Evolutionary conservation across 768 basidiomycete genomes (phyloP).

Genomic region (Sporobolomyces phaffii): DNA sequence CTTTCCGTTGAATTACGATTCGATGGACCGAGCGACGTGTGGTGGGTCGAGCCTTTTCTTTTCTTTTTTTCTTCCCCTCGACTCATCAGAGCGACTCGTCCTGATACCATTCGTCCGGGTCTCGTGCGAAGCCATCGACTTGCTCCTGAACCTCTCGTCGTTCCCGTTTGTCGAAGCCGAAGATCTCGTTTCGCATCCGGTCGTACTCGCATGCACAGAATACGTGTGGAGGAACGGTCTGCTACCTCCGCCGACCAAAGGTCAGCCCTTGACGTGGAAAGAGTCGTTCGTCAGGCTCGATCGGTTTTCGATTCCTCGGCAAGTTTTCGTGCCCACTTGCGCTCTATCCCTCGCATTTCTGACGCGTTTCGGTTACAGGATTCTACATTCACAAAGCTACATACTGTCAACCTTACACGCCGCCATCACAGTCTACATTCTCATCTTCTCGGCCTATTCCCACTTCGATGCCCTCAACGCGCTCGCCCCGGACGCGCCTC

Average conservation of each 20-base stretch:
- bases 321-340: background rate
- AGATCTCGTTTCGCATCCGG: constrained; percentile 37
- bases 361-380: too few species aligned
- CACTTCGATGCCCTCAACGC: constrained; percentile 38
- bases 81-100: too few species aligned
- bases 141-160: constrained; percentile 36
- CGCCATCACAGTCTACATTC: constrained; percentile 36
- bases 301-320: constrained; percentile 37
- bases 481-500: constrained; percentile 22
- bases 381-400: constrained; percentile 32
- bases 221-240: constrained; percentile 39
- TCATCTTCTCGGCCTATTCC: constrained; percentile 37
- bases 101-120: too few species aligned
- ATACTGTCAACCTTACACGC: constrained; percentile 34
- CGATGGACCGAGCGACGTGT: constrained; percentile 38
- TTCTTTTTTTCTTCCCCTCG: too few species aligned
- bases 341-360: background rate
- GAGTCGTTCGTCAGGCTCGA: constrained; percentile 31
- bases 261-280: constrained; percentile 16
- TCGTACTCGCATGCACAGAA: constrained; percentile 38
- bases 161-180: constrained; percentile 36
- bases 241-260: constrained; percentile 13
- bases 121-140: constrained; percentile 38
- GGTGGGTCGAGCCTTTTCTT: constrained; percentile 10
- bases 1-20: constrained; percentile 37